These are phyloP conservation scores for Epicoccum sorghinum DNA, from an alignment of 2,329 filamentous ascomycete species.

Conservation along the genomic window DNA sequence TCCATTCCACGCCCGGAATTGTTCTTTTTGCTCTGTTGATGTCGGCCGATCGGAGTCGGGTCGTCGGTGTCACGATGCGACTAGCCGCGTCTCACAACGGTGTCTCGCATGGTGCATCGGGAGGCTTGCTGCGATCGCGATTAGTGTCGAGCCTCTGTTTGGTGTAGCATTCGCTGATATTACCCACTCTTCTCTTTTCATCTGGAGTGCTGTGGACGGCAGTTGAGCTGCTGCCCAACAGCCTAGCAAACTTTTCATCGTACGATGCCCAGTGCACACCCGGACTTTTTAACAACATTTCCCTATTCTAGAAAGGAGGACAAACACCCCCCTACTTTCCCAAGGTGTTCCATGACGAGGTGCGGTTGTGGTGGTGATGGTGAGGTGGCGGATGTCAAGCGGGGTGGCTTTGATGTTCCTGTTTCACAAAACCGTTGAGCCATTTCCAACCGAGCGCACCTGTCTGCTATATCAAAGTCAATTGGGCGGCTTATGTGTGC, in stretches of 20 bases:
- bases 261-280: neutral
- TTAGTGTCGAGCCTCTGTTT: conserved; percentile 10
- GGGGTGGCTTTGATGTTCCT: conserved; percentile 14
- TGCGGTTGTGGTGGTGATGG: conserved; percentile 7
- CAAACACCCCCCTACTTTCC: neutral
- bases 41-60: conserved; percentile 15
- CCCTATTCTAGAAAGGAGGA: neutral
- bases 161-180: conserved; percentile 12
- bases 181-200: conserved; percentile 18
- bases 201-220: conserved; percentile 7
- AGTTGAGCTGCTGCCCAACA: conserved; percentile 5
- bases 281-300: neutral
- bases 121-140: conserved; percentile 16
- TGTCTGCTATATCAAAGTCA: conserved; percentile 5
- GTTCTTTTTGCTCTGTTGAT: neutral
- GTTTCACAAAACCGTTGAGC: neutral
- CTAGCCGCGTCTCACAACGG: conserved; percentile 15
- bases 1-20: neutral
- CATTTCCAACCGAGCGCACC: conserved; percentile 11
- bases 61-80: conserved; percentile 9
- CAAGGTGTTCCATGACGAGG: neutral
- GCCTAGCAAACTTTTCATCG: conserved; percentile 9
- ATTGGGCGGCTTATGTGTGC: conserved; percentile 2
- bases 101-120: conserved; percentile 13
- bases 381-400: conserved; percentile 11